Base-by-base conservation (phyloP, 2,329 filamentous ascomycete species). In the Ceratocystis alfenasii region DNA sequence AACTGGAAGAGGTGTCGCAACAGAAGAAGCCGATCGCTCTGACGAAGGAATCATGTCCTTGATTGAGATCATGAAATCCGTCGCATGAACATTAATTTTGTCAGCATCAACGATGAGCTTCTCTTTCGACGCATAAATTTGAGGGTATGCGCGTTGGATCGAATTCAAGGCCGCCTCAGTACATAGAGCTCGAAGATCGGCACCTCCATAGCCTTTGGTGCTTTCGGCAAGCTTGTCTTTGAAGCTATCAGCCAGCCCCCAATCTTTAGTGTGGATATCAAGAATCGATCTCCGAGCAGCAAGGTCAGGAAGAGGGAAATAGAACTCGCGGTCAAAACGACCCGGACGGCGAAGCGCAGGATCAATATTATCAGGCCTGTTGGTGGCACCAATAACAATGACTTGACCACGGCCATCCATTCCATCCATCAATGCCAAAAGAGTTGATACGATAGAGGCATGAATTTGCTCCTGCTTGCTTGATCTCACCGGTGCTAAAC, bases 391-490 rank as follows among this genome's bases (percentile, higher is more conserved):
- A 72, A 99, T 97, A 45, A 99, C 92, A 73, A 99, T 95, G 68
- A 99, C 94, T 75, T 99, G 94, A 36, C 93, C 93, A 74, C 92
- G 87, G n/a, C 91, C 92, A 72, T 96, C 93, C 92, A 96, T 96
- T 69, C 92, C 92, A 75, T 96, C 92, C 92, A 96, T 96, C 71
- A 96, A 77, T 0, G 92, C 92, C 68, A 96, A 79, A n/a, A 96
- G 78, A 1, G 92, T 96, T 1, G 92, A 95, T 15, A 96, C 93
- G 69, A 99, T 99, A 1, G 93, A 97, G 5, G 94, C 91, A 75
- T 99, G 94, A 68, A 97, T 97, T 76, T 99, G 94, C 74, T 99
- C 94, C 76, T 97, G 93, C 75, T 97, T 97, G 76, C 93, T 96
- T 12, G 94, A 97, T 71, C 94, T 84, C 44, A 97, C 94, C 63